These are phyloP conservation scores for Eucalyptus dawsonii DNA, from an alignment of 345 rosid species.

Conservation along the genomic window DNA sequence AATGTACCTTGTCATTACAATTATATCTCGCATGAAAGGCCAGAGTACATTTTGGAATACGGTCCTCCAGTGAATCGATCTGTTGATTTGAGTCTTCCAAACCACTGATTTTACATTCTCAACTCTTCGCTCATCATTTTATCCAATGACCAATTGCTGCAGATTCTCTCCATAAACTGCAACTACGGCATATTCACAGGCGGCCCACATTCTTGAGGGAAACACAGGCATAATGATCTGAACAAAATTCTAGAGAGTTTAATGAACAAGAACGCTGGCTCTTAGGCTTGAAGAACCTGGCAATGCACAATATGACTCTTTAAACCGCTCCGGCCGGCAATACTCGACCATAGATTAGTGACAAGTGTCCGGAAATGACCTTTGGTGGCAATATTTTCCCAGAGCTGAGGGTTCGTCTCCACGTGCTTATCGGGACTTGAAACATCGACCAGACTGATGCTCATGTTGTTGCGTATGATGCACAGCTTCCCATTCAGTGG, in stretches of 20 bases:
- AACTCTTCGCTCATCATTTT: background rate
- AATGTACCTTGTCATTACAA: background rate
- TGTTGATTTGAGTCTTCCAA: background rate
- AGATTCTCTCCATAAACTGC: background rate
- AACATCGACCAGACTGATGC: conserved; percentile 87
- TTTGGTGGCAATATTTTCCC: conserved; percentile 84
- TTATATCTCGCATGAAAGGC: background rate
- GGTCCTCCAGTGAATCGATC: background rate
- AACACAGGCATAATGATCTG: background rate
- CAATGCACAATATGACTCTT: conserved; percentile 90
- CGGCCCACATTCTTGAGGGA: background rate
- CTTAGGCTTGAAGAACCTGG: conserved; percentile 92
- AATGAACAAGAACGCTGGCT: background rate
- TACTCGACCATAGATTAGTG: conserved; percentile 76
- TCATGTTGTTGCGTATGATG: conserved; percentile 90
- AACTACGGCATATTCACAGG: background rate
- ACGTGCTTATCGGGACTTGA: conserved; percentile 50
- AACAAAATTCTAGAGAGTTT: background rate
- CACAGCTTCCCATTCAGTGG: conserved; percentile 78
- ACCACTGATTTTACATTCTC: background rate
- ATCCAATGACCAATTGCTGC: background rate
- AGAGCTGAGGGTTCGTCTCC: conserved; percentile 54
- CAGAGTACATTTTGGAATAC: background rate
- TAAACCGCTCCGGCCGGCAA: conserved; percentile 83
- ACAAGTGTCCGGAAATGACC: conserved; percentile 75